phyloP scores from a whole-genome alignment of 345 rosid species.

The Dipteronia sinensis region DNA sequence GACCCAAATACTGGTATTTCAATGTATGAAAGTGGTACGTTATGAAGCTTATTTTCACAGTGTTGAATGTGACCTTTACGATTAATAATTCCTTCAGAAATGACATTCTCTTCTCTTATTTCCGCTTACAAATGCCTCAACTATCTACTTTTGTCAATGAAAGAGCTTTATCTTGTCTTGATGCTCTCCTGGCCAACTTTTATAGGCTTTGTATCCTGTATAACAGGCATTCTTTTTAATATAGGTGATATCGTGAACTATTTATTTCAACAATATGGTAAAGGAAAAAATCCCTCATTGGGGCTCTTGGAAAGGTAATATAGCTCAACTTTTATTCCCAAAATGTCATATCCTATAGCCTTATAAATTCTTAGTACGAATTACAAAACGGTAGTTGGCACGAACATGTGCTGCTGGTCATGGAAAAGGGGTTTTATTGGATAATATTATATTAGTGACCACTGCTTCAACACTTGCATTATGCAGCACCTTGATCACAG shows the following conservation, averaged over 20 bases:
- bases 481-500: slow-evolving; percentile 73
- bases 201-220: neutral
- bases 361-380: no score
- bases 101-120: neutral
- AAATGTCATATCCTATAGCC: no score
- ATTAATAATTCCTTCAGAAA: neutral
- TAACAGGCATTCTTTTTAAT: slow-evolving; percentile 8
- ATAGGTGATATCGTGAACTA: slow-evolving; percentile 80
- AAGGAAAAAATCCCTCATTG: slow-evolving; percentile 58
- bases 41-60: neutral
- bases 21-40: slow-evolving; percentile 85
- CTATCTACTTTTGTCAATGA: no score
- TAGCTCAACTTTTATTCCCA: neutral
- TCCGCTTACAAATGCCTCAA: neutral
- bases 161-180: neutral
- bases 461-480: neutral
- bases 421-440: neutral
- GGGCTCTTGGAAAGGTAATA: slow-evolving; percentile 75
- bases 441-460: neutral
- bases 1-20: slow-evolving; percentile 68
- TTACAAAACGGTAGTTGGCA: neutral
- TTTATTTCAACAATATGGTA: slow-evolving; percentile 71
- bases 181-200: neutral
- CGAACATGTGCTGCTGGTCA: neutral
- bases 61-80: neutral